Evolutionary conservation across 2,329 filamentous ascomycete genomes (phyloP).

Genomic region (Helotiales sp.): DNA sequence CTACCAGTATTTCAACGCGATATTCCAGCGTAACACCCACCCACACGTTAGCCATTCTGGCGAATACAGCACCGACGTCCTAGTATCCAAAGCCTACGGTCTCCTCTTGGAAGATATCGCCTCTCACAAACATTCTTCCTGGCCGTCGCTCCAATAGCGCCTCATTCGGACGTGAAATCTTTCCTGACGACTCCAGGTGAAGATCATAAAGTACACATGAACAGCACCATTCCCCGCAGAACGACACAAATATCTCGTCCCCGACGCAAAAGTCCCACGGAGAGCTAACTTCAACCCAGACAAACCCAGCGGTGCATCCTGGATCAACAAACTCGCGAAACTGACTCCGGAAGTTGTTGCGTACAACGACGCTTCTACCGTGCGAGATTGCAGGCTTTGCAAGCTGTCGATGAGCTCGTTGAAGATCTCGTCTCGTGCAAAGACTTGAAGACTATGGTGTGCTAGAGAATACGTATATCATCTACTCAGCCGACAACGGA

Average conservation of each 20-base stretch:
- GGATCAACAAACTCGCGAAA: slow-evolving; percentile 50
- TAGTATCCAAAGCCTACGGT: slow-evolving; percentile 61
- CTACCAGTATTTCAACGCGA: slow-evolving; percentile 70
- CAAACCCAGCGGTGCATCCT: slow-evolving; percentile 53
- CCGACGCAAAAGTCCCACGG: slow-evolving; percentile 62
- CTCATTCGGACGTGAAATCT: slow-evolving; percentile 58
- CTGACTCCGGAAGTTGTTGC: slow-evolving; percentile 50
- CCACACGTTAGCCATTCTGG: slow-evolving; percentile 60
- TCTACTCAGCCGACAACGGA: slow-evolving; percentile 63
- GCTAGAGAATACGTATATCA: slow-evolving; percentile 56
- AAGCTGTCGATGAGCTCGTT: slow-evolving; percentile 61
- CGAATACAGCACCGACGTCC: slow-evolving; percentile 56
- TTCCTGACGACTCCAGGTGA: background rate
- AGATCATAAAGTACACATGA: slow-evolving; percentile 43
- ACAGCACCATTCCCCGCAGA: slow-evolving; percentile 61
- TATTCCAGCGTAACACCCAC: slow-evolving; percentile 64
- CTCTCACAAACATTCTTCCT: slow-evolving; percentile 67
- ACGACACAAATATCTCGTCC: slow-evolving; percentile 67
- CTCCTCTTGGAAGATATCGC: slow-evolving; percentile 65
- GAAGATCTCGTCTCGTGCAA: slow-evolving; percentile 51
- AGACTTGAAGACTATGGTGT: slow-evolving; percentile 48
- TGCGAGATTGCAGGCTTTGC: slow-evolving; percentile 56
- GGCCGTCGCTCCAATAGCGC: slow-evolving; percentile 67
- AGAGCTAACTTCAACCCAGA: slow-evolving; percentile 70
- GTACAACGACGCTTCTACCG: slow-evolving; percentile 57